phyloP scores from a whole-genome alignment of 495 filamentous ascomycete species.

The Penicillium cosmopolitanum region DNA sequence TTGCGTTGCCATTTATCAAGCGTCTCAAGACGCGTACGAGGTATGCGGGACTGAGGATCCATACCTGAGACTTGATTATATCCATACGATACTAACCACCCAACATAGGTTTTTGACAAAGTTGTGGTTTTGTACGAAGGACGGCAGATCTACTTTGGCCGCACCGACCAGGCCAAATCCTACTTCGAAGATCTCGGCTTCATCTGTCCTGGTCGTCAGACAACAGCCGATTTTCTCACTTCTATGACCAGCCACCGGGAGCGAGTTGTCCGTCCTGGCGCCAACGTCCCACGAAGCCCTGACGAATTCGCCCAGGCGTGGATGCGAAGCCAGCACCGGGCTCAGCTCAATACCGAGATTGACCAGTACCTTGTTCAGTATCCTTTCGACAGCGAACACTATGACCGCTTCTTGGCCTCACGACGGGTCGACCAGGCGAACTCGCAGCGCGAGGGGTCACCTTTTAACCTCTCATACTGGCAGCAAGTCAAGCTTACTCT shows the following conservation, averaged over 20 bases:
- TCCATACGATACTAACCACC: too few species aligned
- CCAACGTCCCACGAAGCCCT: slow-evolving; percentile 67
- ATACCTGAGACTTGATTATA: too few species aligned
- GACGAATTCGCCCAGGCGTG: slow-evolving; percentile 71
- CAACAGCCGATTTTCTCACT: slow-evolving; percentile 75
- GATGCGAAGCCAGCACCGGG: slow-evolving; percentile 56
- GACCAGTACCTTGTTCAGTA: slow-evolving; percentile 48
- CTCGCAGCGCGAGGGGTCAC: slow-evolving; percentile 43
- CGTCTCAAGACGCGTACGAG: slow-evolving; percentile 83
- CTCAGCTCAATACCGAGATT: slow-evolving; percentile 60
- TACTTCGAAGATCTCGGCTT: slow-evolving; percentile 71
- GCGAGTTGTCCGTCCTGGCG: slow-evolving; percentile 63
- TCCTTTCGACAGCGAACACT: slow-evolving; percentile 45
- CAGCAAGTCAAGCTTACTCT: slow-evolving; percentile 56
- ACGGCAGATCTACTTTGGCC: slow-evolving; percentile 70
- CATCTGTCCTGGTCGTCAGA: slow-evolving; percentile 64
- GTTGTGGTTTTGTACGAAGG: slow-evolving; percentile 66
- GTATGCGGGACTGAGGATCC: too few species aligned
- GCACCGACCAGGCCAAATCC: slow-evolving; percentile 58
- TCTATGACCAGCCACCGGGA: slow-evolving; percentile 71
- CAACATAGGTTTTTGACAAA: slow-evolving; percentile 66
- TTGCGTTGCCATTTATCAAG: slow-evolving; percentile 86
- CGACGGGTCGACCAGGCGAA: slow-evolving; percentile 50
- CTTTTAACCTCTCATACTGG: slow-evolving; percentile 49
- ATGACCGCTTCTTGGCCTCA: slow-evolving; percentile 42